A percentile compares a stretch with the other conserved stretches of the same genome.
phyloP scores from a whole-genome alignment of 805 yeast species.

The Scheffersomyces lignosus region DNA sequence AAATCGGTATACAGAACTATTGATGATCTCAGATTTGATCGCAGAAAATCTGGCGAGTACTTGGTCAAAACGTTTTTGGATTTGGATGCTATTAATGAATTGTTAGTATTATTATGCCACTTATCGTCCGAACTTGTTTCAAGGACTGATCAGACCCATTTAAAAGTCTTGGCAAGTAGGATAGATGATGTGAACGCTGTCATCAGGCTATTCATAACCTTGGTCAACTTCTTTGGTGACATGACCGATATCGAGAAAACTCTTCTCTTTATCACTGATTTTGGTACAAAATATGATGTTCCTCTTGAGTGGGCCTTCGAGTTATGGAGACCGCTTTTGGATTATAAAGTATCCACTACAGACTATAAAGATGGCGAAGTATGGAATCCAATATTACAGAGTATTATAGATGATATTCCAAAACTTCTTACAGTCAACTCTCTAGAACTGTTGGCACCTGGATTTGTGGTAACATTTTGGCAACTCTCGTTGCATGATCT shows the following conservation, averaged over 20 bases:
- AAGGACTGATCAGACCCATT: slow-evolving; percentile 41
- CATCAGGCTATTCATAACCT: slow-evolving; percentile 62
- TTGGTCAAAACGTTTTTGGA: slow-evolving; percentile 48
- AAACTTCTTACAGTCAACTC: slow-evolving; percentile 12
- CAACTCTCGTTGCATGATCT: slow-evolving; percentile 70
- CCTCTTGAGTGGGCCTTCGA: slow-evolving; percentile 70
- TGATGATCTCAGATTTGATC: slow-evolving; percentile 54
- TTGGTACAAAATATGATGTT: slow-evolving; percentile 45
- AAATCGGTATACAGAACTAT: slow-evolving; percentile 57
- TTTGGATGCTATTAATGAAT: slow-evolving; percentile 53
- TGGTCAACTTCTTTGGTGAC: slow-evolving; percentile 53
- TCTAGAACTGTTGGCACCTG: slow-evolving; percentile 31
- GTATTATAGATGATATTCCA: slow-evolving; percentile 5
- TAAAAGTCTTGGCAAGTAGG: slow-evolving; percentile 69
- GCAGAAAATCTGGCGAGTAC: slow-evolving; percentile 47
- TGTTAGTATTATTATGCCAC: slow-evolving; percentile 63
- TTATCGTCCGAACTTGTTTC: slow-evolving; percentile 41
- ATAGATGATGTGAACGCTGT: slow-evolving; percentile 71
- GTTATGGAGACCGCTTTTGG: slow-evolving; percentile 63
- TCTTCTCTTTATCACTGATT: slow-evolving; percentile 41
- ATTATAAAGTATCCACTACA: slow-evolving; percentile 18
- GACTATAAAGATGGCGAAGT: neutral
- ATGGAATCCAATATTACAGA: slow-evolving; percentile 3
- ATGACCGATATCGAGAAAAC: slow-evolving; percentile 28
- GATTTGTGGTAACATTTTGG: slow-evolving; percentile 70